Base-by-base conservation (phyloP, 2,329 filamentous ascomycete genomes). In the Fusarium liriodendri region DNA sequence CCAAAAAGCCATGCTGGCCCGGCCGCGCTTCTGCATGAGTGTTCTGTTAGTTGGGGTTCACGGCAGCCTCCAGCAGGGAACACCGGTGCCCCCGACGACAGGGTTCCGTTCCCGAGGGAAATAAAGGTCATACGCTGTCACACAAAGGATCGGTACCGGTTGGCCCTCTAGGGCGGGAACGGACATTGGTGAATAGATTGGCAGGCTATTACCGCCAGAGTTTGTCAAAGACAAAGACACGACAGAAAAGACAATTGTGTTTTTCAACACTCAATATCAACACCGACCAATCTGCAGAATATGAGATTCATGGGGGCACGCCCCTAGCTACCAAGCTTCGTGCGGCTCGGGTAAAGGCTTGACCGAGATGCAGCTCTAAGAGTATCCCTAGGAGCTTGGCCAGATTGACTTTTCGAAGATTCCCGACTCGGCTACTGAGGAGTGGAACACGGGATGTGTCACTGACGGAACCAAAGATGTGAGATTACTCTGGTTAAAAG, bases 171-270 rank as follows among this genome's bases (percentile, higher is more conserved):
- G 33, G 47, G 47, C 64, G 67, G 50, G 54, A 35, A 59, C 58
- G 69, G 45, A 62, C 62, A 64, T 70, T 37, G 45, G 66, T 74
- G 61, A 67, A 67, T 64, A 66, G 50, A 59, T 66, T 27, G 55
- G 45, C 59, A 59, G 47, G 47, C 47, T 20, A 55, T 57, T 32
- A 22, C 37, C 58, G 38, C 37, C 54, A 74, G 25, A 72, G 54
- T 58, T 45, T 58, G 38, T 54, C 64, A 64, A 37, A 37, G 27
- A 37, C 29, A 38, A 42, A 37, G 27, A 37, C 18, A 38, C 58
- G 33, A 66, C 47, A 71, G 64, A 59, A 52, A 33, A 47, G 35
- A 54, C 42, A 54, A 32, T 60, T 60, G 18, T 18, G 32, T 20
- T 32, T 62, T 64, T 54, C 63, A 71, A 37, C 45, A 62, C 35